These are phyloP conservation scores for Tricholoma matsutake DNA, from an alignment of 768 basidiomycete species.

Conservation along the genomic window DNA sequence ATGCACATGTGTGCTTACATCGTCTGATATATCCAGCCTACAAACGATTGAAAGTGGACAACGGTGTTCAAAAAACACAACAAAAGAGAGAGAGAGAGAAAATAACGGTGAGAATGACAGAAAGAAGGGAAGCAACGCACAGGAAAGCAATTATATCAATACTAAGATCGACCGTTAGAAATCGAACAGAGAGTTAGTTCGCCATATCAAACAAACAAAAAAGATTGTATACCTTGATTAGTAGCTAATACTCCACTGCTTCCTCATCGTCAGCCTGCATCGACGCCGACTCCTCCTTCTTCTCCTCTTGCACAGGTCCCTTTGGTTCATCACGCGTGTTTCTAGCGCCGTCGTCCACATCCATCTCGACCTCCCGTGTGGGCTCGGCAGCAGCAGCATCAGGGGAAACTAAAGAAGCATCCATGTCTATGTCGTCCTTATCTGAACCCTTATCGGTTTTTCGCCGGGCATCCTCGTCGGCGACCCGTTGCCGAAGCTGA, in stretches of 20 bases:
- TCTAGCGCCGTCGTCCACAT: constrained; percentile 34
- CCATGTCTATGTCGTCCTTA: constrained; percentile 39
- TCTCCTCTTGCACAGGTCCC: constrained; percentile 39
- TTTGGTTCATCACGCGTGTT: constrained; percentile 30
- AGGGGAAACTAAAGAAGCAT: constrained; percentile 8
- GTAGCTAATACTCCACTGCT: constrained; percentile 71
- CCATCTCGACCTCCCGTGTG: constrained; percentile 29
- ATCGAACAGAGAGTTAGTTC: not conserved
- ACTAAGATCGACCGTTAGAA: constrained; percentile 1
- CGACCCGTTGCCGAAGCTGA: constrained; percentile 58
- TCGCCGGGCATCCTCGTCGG: constrained; percentile 58
- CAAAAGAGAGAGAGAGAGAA: constrained; percentile 1
- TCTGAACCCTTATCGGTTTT: constrained; percentile 32
- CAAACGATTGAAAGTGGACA: not conserved
- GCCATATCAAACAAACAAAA: not conserved
- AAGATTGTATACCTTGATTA: constrained; percentile 14
- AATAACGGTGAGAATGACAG: constrained; percentile 17
- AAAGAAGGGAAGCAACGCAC: constrained; percentile 29
- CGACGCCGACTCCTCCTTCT: constrained; percentile 50
- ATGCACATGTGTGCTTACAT: not conserved
- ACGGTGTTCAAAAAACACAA: not conserved
- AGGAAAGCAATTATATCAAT: constrained; percentile 18
- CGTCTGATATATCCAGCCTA: not conserved
- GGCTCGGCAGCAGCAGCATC: constrained; percentile 8
- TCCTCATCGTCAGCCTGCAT: constrained; percentile 75